phyloP scores from a whole-genome alignment of 768 basidiomycete genomes.

The Lactarius tabidus region DNA sequence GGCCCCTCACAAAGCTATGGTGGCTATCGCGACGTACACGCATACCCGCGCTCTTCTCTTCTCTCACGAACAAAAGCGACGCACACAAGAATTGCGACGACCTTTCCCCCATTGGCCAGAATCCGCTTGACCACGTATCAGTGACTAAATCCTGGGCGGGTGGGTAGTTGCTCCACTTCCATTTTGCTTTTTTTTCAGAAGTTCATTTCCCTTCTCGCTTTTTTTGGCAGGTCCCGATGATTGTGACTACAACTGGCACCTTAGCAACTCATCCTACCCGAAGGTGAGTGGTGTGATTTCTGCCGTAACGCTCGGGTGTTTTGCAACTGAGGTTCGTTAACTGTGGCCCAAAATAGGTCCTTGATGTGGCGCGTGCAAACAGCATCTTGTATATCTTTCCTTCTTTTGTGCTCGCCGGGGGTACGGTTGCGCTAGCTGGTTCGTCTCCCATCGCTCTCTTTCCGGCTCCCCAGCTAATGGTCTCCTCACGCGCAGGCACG shows the following conservation, averaged over 20 bases:
- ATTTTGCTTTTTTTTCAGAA: background rate
- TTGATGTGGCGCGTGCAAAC: constrained; percentile 42
- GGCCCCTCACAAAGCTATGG: constrained; percentile 10
- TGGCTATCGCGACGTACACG: constrained; percentile 7
- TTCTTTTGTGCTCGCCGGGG: constrained; percentile 52
- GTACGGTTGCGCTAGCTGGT: constrained; percentile 57
- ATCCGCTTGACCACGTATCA: constrained; percentile 27
- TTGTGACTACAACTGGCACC: constrained; percentile 66
- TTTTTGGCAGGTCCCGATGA: constrained; percentile 58
- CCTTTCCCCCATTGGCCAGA: constrained; percentile 25
- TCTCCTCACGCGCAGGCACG: constrained; percentile 37
- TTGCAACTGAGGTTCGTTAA: background rate
- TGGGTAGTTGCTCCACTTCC: background rate
- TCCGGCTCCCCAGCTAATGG: background rate
- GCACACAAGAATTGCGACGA: constrained; percentile 14
- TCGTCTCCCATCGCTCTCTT: background rate
- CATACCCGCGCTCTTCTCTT: constrained; percentile 11
- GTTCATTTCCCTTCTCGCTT: background rate
- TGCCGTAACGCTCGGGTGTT: background rate
- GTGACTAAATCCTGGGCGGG: constrained; percentile 27
- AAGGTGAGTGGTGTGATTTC: constrained; percentile 43
- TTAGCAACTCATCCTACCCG: constrained; percentile 79
- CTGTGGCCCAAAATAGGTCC: constrained; percentile 26
- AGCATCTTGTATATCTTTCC: constrained; percentile 50
- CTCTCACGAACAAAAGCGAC: background rate